Evolutionary conservation across 495 filamentous ascomycete genomes (phyloP).

Genomic region (Hypoxylon perforatum): DNA sequence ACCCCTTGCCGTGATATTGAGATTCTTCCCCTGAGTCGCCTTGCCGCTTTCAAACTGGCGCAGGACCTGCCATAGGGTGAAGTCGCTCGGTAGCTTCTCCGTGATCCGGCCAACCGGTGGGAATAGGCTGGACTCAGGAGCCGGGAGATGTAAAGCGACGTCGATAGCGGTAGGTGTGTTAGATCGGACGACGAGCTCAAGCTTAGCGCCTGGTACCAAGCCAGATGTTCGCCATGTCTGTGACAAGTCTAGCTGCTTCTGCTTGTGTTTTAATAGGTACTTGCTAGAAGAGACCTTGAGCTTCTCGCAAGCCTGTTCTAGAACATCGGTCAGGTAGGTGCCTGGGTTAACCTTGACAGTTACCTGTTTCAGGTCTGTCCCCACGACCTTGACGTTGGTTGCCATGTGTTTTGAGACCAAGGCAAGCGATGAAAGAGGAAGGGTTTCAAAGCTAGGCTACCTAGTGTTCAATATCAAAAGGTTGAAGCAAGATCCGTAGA

Average conservation of each 20-base stretch:
- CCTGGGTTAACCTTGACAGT: slow-evolving; percentile 85
- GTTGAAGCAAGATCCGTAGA: no score
- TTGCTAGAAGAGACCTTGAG: slow-evolving; percentile 75
- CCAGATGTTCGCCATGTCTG: slow-evolving; percentile 87
- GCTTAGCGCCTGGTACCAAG: slow-evolving; percentile 84
- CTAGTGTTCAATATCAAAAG: no score
- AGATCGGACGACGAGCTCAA: slow-evolving; percentile 88
- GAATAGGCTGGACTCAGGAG: slow-evolving; percentile 66
- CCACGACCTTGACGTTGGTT: slow-evolving; percentile 88
- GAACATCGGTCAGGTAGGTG: slow-evolving; percentile 82
- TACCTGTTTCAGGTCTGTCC: slow-evolving; percentile 74
- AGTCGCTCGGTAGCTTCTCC: slow-evolving; percentile 85
- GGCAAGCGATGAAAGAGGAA: neutral
- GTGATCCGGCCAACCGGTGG: slow-evolving; percentile 71
- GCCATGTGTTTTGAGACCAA: slow-evolving; percentile 68
- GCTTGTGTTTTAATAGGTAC: slow-evolving; percentile 88
- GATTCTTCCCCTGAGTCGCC: slow-evolving; percentile 62
- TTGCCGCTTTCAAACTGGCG: slow-evolving; percentile 84
- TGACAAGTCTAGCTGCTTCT: slow-evolving; percentile 85
- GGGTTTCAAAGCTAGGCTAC: no score
- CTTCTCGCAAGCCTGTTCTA: slow-evolving; percentile 87
- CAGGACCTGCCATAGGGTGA: slow-evolving; percentile 85
- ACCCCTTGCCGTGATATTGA: slow-evolving; percentile 85
- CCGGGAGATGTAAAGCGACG: slow-evolving; percentile 83
- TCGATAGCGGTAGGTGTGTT: slow-evolving; percentile 84